Conservation (phyloP, 2,329 filamentous ascomycete species). For the Hypoxylon sp. region DNA sequence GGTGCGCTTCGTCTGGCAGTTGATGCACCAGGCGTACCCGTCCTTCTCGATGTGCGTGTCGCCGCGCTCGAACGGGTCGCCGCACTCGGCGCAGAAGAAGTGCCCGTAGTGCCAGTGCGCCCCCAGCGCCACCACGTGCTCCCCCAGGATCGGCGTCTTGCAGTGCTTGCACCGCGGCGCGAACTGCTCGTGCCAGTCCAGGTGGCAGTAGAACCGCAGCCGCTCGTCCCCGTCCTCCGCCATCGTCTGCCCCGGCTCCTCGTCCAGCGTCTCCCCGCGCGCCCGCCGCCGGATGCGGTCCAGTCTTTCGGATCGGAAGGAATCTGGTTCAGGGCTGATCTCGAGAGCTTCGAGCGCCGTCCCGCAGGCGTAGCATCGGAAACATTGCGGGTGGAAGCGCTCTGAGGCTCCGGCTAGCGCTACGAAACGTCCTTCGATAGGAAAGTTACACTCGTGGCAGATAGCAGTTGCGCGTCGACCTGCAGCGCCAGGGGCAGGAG, state of each 20-base stretch:
- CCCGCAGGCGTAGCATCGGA: slow-evolving; percentile 86
- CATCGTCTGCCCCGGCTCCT: slow-evolving; percentile 69
- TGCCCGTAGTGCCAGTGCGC: slow-evolving; percentile 97
- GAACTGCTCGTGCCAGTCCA: slow-evolving; percentile 98
- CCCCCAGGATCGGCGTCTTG: slow-evolving; percentile 94
- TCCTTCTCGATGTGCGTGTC: slow-evolving; percentile 89
- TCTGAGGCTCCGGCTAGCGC: slow-evolving; percentile 75
- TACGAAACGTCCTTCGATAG: slow-evolving; percentile 91
- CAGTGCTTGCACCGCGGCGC: slow-evolving; percentile 94
- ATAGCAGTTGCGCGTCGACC: slow-evolving; percentile 68
- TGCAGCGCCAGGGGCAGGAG: slow-evolving; percentile 58
- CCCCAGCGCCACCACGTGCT: slow-evolving; percentile 92
- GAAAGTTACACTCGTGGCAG: slow-evolving; percentile 83
- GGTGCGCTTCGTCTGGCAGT: slow-evolving; percentile 90
- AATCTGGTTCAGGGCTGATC: slow-evolving; percentile 90
- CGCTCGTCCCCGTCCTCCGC: slow-evolving; percentile 77
- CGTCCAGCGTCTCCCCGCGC: slow-evolving; percentile 65
- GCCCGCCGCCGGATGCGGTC: slow-evolving; percentile 73
- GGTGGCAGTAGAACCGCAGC: slow-evolving; percentile 91
- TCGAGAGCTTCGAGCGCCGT: slow-evolving; percentile 93
- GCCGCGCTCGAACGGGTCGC: slow-evolving; percentile 84
- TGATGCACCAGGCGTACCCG: slow-evolving; percentile 95
- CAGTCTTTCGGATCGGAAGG: slow-evolving; percentile 74
- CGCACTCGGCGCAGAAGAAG: slow-evolving; percentile 99
- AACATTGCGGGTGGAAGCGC: slow-evolving; percentile 93